phyloP scores from a whole-genome alignment of 192 early-diverging fungal genomes.

The Backusella sp. region DNA sequence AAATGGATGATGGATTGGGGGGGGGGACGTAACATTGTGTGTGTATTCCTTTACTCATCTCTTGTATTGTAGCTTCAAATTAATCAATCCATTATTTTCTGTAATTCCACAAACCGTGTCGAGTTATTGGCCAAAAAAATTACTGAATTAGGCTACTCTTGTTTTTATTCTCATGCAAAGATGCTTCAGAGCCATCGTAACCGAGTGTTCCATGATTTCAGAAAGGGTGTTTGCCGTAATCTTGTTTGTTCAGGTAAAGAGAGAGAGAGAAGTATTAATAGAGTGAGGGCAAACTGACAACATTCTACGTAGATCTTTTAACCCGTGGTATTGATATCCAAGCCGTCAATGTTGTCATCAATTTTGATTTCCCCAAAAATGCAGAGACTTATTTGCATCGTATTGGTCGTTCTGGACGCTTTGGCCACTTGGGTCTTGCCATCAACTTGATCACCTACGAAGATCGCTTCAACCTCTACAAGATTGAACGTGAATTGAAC shows the following conservation, averaged over 20 bases:
- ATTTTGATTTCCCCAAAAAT: slow-evolving; percentile 99
- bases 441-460: slow-evolving; percentile 99
- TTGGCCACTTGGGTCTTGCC: slow-evolving; percentile 93
- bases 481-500: slow-evolving; percentile 97
- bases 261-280: not conserved
- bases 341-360: slow-evolving; percentile 99
- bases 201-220: slow-evolving; percentile 99
- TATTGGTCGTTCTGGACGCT: slow-evolving; percentile 96
- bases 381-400: slow-evolving; percentile 99
- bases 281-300: not conserved
- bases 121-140: slow-evolving; percentile 99
- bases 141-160: slow-evolving; percentile 99
- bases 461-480: slow-evolving; percentile 96
- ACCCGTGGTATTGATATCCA: slow-evolving; percentile 99
- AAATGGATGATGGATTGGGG: not conserved
- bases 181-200: slow-evolving; percentile 99
- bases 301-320: slow-evolving; percentile 70
- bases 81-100: slow-evolving; percentile 99
- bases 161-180: slow-evolving; percentile 98
- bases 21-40: not conserved
- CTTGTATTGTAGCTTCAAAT: slow-evolving; percentile 80
- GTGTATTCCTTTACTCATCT: not conserved
- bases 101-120: slow-evolving; percentile 98
- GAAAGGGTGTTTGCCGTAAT: slow-evolving; percentile 96
- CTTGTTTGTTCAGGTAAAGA: slow-evolving; percentile 88